Evolutionary conservation across 192 early-diverging fungal species (phyloP).

Genomic region (Gonapodya prolifera): DNA sequence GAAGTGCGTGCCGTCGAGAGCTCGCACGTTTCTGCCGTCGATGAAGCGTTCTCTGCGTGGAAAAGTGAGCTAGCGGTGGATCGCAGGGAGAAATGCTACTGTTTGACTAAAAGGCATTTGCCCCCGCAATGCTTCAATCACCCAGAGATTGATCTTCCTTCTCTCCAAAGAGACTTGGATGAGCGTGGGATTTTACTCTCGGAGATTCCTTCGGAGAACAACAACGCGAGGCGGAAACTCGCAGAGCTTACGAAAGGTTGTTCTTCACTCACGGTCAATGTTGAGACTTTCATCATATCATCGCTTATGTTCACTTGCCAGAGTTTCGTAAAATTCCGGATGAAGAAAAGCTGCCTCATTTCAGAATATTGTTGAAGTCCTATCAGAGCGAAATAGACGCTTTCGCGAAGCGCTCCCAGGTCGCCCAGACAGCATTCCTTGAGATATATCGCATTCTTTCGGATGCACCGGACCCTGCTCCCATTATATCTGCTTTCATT

Average conservation of each 20-base stretch:
- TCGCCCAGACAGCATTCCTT: constrained; percentile 69
- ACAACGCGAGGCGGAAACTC: constrained; percentile 63
- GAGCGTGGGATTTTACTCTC: constrained; percentile 61
- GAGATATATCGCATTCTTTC: constrained; percentile 64
- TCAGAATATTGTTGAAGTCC: constrained; percentile 64
- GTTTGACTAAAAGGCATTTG: too few species aligned
- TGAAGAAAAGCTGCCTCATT: constrained; percentile 60
- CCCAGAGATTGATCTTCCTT: constrained; percentile 50
- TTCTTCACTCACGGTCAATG: neutral
- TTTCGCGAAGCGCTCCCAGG: constrained; percentile 72
- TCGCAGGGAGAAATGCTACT: too few species aligned
- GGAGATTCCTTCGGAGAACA: constrained; percentile 70
- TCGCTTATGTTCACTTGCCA: constrained; percentile 10
- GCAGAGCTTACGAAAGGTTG: constrained; percentile 78
- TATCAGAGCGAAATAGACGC: constrained; percentile 90
- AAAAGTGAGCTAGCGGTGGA: neutral
- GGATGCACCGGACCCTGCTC: constrained; percentile 67
- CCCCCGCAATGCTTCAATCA: neutral
- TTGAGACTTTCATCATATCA: neutral
- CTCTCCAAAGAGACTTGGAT: constrained; percentile 61
- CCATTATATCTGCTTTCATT: neutral
- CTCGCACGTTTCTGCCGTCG: neutral
- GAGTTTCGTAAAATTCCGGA: constrained; percentile 72
- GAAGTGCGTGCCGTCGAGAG: too few species aligned
- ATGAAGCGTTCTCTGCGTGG: neutral